Evolutionary conservation across 2,329 filamentous ascomycete genomes (phyloP), one percentile per base, ranked within the genome.

Genomic region (Monosporascus ibericus): DNA sequence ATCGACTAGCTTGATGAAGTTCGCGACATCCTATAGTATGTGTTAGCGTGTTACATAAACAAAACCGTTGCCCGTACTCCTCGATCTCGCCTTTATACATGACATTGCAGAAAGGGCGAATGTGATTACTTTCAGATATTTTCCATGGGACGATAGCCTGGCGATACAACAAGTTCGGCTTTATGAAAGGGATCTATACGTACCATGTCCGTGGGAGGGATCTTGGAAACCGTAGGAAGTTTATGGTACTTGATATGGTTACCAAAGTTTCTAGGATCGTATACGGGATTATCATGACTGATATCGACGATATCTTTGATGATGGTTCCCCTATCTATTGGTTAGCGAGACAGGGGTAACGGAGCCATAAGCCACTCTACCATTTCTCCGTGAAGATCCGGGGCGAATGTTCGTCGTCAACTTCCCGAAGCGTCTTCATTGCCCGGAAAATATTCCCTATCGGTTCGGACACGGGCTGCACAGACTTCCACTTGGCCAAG

Each of bases 381-480:
- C 65, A 68, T 39, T 62, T 65, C 18, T 55, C 51, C 5, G 63
- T 85, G 60, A 97, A 94, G 0, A 80, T 75, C 27, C 77, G 75
- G 0, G 92, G 92, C 22, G 85, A 88, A 68, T 97, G 92, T 37
- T 80, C 75, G 27, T 91, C 85, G 63, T 97, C 92, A 1, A 91
- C 88, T 69, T 96, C 91, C 36, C 92, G 84, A 20, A 97, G 79
- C 0, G 94, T 97, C 71, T 97, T 96, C 79, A 96, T 87, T 3
- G 90, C 92, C 25, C 89, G 84, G 66, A 96, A 96, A 5, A 91
- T 76, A 15, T 83, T 82, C 0, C 81, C 88, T 54, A 97, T 94
- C 3, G 86, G 84, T 1, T 80, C 78, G 0, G 89, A 95, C 1
- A 95, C 88, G 0, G 91, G 88, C 1, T 75, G 71, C 1, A 95